phyloP scores from a whole-genome alignment of 164 flowering plant species.

The Magnolia officinalis region DNA sequence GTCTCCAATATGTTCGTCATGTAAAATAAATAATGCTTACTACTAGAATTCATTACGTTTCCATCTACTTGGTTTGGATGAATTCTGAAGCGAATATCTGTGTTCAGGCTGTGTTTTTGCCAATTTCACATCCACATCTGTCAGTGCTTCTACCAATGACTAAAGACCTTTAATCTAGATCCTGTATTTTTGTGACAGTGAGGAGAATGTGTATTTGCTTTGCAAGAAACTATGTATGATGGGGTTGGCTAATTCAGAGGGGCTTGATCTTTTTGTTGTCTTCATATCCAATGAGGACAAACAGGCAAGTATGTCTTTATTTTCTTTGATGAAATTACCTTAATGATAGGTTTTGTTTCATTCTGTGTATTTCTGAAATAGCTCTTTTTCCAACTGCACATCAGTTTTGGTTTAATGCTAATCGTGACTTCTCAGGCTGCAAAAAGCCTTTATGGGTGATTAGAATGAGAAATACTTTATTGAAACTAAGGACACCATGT shows the following conservation, averaged over 20 bases:
- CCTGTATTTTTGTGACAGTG: constrained; percentile 37
- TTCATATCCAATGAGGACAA: constrained; percentile 85
- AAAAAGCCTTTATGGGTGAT: not conserved
- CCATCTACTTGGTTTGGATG: not conserved
- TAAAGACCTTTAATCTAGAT: not conserved
- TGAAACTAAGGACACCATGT: not conserved
- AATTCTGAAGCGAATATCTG: not conserved
- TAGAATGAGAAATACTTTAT: not conserved
- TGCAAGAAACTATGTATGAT: constrained; percentile 56
- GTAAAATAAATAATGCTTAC: not conserved
- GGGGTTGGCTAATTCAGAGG: constrained; percentile 53
- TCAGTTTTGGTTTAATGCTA: not conserved
- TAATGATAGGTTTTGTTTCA: not conserved
- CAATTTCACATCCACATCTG: not conserved
- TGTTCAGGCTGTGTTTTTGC: not conserved
- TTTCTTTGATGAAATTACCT: not conserved
- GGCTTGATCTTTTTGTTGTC: constrained; percentile 71
- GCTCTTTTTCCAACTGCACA: not conserved
- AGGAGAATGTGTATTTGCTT: constrained; percentile 83
- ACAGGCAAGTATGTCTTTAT: constrained; percentile 47
- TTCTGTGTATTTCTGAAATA: not conserved
- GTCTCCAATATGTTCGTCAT: too few relatives aligned
- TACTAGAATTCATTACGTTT: not conserved
- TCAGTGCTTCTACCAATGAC: not conserved
- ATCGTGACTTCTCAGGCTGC: too few relatives aligned